Percentiles rank a stretch among this genome's conserved stretches.
Evolutionary conservation across 495 filamentous ascomycete genomes (phyloP).

Genomic region (Evernia prunastri): DNA sequence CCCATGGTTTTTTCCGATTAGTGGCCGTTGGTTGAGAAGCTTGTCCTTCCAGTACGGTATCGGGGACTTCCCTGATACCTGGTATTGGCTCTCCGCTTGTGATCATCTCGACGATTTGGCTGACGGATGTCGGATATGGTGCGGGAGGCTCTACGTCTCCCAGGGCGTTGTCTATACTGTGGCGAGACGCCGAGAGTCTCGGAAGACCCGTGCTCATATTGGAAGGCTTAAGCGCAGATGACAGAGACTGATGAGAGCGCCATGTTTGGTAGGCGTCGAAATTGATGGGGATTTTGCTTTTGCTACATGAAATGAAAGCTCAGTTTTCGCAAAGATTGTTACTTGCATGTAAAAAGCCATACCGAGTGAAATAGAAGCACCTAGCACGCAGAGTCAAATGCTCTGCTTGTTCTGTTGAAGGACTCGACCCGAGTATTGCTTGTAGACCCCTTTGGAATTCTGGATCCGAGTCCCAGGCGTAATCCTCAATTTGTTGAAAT

Average conservation of each 20-base stretch:
- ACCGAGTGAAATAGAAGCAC: conserved; percentile 50
- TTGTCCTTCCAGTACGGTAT: conserved; percentile 66
- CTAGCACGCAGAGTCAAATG: conserved; percentile 46
- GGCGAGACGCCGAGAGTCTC: neutral
- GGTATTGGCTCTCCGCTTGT: conserved; percentile 76
- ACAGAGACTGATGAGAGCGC: conserved; percentile 22
- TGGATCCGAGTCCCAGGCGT: conserved; percentile 37
- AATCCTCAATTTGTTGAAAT: conserved; percentile 27
- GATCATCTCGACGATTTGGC: conserved; percentile 83
- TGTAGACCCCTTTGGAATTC: conserved; percentile 47
- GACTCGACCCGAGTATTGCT: conserved; percentile 42
- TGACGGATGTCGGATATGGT: conserved; percentile 79
- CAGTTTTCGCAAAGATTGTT: neutral
- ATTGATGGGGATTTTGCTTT: conserved; percentile 39
- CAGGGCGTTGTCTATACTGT: neutral
- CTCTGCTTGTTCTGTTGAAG: conserved; percentile 36
- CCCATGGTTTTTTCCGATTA: conserved; percentile 74
- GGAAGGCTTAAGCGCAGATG: neutral
- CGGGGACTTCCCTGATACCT: conserved; percentile 83
- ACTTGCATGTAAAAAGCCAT: conserved; percentile 4
- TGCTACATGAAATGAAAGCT: conserved; percentile 27
- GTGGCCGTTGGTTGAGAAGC: conserved; percentile 45
- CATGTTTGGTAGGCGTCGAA: conserved; percentile 40
- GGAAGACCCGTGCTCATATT: neutral
- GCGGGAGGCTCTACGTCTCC: conserved; percentile 21